A percentile compares a stretch with the other conserved stretches of the same genome.
phyloP scores from a whole-genome alignment of 768 basidiomycete species.

The Pluteus cervinus region DNA sequence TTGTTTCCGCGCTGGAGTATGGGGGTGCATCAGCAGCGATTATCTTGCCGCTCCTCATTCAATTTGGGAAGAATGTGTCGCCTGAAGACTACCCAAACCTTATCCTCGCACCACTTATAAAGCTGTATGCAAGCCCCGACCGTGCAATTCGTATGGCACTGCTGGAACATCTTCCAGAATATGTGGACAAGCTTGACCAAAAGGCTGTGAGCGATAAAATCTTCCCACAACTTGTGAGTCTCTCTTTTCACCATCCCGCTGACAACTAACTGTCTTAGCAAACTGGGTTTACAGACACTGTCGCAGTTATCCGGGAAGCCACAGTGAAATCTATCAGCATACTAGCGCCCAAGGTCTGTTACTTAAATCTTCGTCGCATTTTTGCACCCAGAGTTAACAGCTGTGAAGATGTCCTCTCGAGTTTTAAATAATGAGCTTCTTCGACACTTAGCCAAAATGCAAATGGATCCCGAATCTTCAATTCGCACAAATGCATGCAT shows the following conservation, averaged over 20 bases:
- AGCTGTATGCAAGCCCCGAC: slow-evolving; percentile 84
- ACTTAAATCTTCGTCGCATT: slow-evolving; percentile 2
- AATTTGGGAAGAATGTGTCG: slow-evolving; percentile 67
- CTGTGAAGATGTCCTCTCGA: slow-evolving; percentile 86
- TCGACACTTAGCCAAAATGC: slow-evolving; percentile 86
- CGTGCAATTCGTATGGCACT: slow-evolving; percentile 92
- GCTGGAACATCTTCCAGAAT: slow-evolving; percentile 78
- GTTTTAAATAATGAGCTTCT: slow-evolving; percentile 96
- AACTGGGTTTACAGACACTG: slow-evolving; percentile 93
- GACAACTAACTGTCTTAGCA: slow-evolving; percentile 43
- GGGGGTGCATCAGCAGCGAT: slow-evolving; percentile 71
- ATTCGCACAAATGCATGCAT: slow-evolving; percentile 98
- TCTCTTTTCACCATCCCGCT: background rate
- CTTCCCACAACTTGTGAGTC: slow-evolving; percentile 84
- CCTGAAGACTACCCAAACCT: slow-evolving; percentile 63
- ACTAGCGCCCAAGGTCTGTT: slow-evolving; percentile 73
- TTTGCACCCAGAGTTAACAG: slow-evolving; percentile 29
- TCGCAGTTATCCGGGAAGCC: slow-evolving; percentile 90
- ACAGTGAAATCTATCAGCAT: slow-evolving; percentile 85
- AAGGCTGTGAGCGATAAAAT: slow-evolving; percentile 81
- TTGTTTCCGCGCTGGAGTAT: slow-evolving; percentile 71
- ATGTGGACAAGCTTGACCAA: slow-evolving; percentile 82
- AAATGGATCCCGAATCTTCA: slow-evolving; percentile 87
- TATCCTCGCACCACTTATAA: slow-evolving; percentile 75
- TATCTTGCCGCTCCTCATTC: slow-evolving; percentile 80